Conservation (phyloP, 2,329 filamentous ascomycete genomes). For the Aspergillus pseudonomiae region DNA sequence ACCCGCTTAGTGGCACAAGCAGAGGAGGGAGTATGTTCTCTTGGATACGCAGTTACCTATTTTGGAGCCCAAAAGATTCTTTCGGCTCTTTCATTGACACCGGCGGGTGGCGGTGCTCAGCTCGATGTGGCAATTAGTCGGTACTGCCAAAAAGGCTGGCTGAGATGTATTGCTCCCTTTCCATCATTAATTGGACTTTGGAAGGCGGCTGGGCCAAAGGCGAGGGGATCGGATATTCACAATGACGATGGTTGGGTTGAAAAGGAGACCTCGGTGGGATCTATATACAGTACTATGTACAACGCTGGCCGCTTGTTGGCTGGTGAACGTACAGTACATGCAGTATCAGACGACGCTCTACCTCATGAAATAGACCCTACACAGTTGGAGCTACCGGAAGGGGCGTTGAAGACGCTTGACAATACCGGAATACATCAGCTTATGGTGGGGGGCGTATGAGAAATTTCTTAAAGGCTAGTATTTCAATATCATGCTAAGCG, state of each 20-base stretch:
- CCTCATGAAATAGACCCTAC: background rate
- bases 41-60: slow-evolving; percentile 1
- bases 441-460: background rate
- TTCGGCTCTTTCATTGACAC: background rate
- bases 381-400: background rate
- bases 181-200: slow-evolving; percentile 4
- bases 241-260: background rate
- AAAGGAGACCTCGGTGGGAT: background rate
- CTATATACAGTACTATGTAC: slow-evolving; percentile 3
- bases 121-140: slow-evolving; percentile 3
- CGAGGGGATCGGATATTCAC: slow-evolving; percentile 7
- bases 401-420: background rate
- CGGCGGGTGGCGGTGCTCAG: background rate
- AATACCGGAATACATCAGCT: background rate
- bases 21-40: background rate
- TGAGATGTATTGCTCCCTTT: slow-evolving; percentile 4
- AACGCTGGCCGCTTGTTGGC: background rate
- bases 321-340: background rate
- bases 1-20: slow-evolving; percentile 1
- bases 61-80: slow-evolving; percentile 9
- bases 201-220: background rate
- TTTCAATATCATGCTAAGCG: background rate
- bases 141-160: background rate
- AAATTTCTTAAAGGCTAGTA: background rate
- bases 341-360: background rate